These are phyloP conservation scores for Cyclospora cayetanensis DNA, from an alignment of 169 alveolate species.

Conservation along the genomic window DNA sequence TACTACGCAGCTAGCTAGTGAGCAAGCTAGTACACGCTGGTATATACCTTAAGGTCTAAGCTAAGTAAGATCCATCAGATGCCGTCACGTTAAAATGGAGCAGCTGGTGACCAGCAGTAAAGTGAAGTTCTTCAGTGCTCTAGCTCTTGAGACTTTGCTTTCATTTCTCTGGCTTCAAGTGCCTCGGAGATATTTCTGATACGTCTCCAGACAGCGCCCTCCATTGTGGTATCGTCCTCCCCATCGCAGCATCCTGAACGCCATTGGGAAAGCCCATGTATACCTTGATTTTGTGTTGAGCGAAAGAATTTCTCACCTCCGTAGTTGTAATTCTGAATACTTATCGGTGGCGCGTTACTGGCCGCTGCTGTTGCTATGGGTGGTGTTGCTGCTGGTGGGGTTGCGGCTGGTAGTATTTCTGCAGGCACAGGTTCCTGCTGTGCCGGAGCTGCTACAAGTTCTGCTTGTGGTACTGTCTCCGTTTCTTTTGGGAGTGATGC, in stretches of 20 bases:
- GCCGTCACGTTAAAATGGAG: too few species aligned
- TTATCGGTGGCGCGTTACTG: not conserved
- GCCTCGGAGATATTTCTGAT: not conserved
- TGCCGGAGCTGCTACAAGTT: not conserved
- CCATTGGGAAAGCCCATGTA: too few species aligned
- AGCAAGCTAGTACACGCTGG: too few species aligned
- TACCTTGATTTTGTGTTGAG: not conserved
- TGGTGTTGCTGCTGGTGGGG: not conserved
- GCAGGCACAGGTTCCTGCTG: too few species aligned
- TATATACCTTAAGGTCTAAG: too few species aligned
- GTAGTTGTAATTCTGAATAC: not conserved
- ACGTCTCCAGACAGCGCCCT: not conserved
- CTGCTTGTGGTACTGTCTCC: not conserved
- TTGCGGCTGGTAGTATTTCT: not conserved
- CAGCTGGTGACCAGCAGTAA: too few species aligned
- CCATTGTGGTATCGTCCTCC: not conserved
- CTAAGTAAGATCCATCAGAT: too few species aligned
- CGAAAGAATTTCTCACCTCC: not conserved
- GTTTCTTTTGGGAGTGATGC: not conserved
- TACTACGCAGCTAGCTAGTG: too few species aligned
- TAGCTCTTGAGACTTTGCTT: constrained; percentile 6
- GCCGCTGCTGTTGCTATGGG: not conserved
- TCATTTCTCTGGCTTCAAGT: not conserved
- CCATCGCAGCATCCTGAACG: constrained; percentile 30
- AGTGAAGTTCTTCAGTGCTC: too few species aligned